Evolutionary conservation across 2,329 filamentous ascomycete genomes (phyloP).

Genomic region (Alternaria angustiovoidea): DNA sequence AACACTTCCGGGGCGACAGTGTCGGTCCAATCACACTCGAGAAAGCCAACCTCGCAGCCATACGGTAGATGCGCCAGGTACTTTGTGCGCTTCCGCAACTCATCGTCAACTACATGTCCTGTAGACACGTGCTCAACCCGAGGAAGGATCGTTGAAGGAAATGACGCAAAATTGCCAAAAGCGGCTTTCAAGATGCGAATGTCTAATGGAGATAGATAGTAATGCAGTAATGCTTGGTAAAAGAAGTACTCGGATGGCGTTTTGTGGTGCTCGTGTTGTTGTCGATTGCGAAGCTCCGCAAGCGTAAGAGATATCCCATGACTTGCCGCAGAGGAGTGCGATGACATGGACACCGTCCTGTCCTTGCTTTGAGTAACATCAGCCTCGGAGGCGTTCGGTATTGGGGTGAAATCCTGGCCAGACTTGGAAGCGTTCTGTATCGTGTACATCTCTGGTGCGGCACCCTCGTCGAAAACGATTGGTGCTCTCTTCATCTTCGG

Average conservation of each 20-base stretch:
- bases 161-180: conserved; percentile 81
- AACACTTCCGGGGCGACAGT: conserved; percentile 79
- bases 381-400: conserved; percentile 16
- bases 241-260: conserved; percentile 75
- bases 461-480: conserved; percentile 60
- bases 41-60: conserved; percentile 88
- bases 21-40: conserved; percentile 96
- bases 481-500: conserved; percentile 58
- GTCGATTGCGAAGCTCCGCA: conserved; percentile 56
- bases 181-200: conserved; percentile 91
- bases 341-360: conserved; percentile 41
- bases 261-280: conserved; percentile 55
- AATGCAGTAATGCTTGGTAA: conserved; percentile 85
- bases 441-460: conserved; percentile 61
- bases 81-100: conserved; percentile 81
- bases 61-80: conserved; percentile 87
- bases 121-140: conserved; percentile 89
- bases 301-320: conserved; percentile 52
- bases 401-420: conserved; percentile 50
- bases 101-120: conserved; percentile 86
- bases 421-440: conserved; percentile 58
- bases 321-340: conserved; percentile 42
- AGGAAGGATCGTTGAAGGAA: conserved; percentile 85
- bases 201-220: conserved; percentile 88
- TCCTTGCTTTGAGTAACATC: conserved; percentile 7